Base-by-base conservation (phyloP, 176 grass and related monocot genomes). In the Puccinellia tenuiflora region DNA sequence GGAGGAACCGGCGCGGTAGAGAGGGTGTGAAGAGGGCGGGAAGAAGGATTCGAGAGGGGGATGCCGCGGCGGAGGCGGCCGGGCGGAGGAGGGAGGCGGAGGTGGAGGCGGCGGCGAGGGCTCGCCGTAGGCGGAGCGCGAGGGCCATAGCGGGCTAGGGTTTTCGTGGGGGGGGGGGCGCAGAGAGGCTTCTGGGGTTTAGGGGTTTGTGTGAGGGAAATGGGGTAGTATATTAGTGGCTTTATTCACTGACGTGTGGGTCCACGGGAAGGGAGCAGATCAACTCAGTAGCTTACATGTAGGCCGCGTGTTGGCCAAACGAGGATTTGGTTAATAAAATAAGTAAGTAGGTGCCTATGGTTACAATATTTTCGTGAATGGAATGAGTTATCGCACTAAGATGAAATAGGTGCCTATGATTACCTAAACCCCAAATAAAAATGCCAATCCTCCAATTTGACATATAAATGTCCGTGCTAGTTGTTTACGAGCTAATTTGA, bases 71-170 rank as follows among this genome's bases (percentile, higher is more conserved):
- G 52, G 75, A 55, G 24, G 31, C 35, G 1, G 24, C 53, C 18
- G 85, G 22, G 8, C 59, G 76, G 59, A 92, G 73, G 37, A 94
- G 52, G 15, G 80, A 72, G 0, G 78, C 80, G 25, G 92, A 88
- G 40, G 84, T 55, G 63, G 89, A 73, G 66, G 83, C 72, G 68
- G 90, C 87, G 72, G 90, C 90, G 53, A 91, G 84, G 78, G 73
- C 89, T 62, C 90, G 93, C 42, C 90, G 88, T 55, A 91, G 88
- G 73, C 90, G 90, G 55, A 95, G 85, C 61, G 90, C 88, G 61
- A 90, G 93, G 77, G 90, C 93, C 93, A 95, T 95, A 60, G 79
- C 61, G 77, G 22, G 79, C 57, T 85, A 83, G 68, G 91, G 82
- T 86, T 90, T 86, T 86, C 56, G 30, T 45, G 29, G n/a, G 63